phyloP scores from a whole-genome alignment of 352 stramenopile species.

The Phytophthora megakarya region DNA sequence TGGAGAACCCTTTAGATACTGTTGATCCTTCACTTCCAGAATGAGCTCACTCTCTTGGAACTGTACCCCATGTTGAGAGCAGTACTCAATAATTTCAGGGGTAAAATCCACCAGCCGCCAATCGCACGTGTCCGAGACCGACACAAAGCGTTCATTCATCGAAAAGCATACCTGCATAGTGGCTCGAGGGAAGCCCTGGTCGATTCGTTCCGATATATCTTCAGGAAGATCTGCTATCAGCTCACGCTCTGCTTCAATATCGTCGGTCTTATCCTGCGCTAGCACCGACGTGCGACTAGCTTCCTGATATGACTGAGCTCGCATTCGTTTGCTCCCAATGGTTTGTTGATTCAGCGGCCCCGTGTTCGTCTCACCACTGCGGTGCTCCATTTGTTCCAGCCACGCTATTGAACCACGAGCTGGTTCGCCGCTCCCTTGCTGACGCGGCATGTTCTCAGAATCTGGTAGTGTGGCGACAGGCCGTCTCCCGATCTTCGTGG shows the following conservation, averaged over 20 bases:
- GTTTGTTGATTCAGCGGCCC: too few relatives aligned
- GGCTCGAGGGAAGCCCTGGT: neutral
- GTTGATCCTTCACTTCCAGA: neutral
- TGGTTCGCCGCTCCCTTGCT: neutral
- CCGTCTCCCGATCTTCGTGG: too few relatives aligned
- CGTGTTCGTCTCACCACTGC: neutral
- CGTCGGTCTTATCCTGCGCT: neutral
- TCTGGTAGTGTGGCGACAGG: too few relatives aligned
- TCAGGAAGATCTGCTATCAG: neutral
- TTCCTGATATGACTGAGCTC: neutral
- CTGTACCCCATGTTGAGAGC: neutral
- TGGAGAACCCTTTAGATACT: neutral
- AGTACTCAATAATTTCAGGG: neutral
- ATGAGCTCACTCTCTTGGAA: neutral
- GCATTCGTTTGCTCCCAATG: neutral
- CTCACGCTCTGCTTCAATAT: neutral
- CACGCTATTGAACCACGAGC: neutral
- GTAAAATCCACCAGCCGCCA: neutral
- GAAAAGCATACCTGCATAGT: slow-evolving; percentile 1
- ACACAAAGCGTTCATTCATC: neutral
- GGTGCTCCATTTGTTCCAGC: neutral
- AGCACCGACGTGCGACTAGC: neutral
- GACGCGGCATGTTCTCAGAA: too few relatives aligned
- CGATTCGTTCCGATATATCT: neutral
- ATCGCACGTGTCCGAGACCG: neutral